These are phyloP conservation scores for Boletus rubropictus DNA, from an alignment of 768 basidiomycete species.

Conservation along the genomic window DNA sequence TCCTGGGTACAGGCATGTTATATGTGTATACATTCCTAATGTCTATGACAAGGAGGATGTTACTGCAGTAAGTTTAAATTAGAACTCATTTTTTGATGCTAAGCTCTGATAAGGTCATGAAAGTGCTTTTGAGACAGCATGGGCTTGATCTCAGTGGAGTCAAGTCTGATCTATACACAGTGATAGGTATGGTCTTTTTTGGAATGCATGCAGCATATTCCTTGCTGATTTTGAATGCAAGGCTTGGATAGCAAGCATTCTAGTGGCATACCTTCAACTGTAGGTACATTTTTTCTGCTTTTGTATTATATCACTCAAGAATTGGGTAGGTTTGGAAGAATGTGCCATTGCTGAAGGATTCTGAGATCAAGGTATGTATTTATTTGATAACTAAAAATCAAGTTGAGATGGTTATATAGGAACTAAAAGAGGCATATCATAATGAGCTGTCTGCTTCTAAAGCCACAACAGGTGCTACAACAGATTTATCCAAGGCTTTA, in stretches of 20 bases:
- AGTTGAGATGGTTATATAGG: slow-evolving; percentile 32
- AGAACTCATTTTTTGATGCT: background rate
- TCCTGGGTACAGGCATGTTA: slow-evolving; percentile 53
- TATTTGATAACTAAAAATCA: background rate
- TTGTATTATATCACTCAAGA: background rate
- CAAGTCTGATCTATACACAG: slow-evolving; percentile 66
- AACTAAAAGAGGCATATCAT: slow-evolving; percentile 58
- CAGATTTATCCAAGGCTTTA: slow-evolving; percentile 16
- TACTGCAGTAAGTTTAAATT: slow-evolving; percentile 38
- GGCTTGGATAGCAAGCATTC: slow-evolving; percentile 74
- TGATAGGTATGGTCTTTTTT: slow-evolving; percentile 39
- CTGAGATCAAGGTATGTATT: slow-evolving; percentile 54
- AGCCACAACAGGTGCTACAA: slow-evolving; percentile 15
- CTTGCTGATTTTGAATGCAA: slow-evolving; percentile 19
- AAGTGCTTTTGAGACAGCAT: slow-evolving; percentile 57
- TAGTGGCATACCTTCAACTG: slow-evolving; percentile 68
- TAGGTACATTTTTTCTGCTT: slow-evolving; percentile 23
- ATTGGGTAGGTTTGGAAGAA: slow-evolving; percentile 63
- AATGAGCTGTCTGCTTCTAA: slow-evolving; percentile 38
- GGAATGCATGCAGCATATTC: too few relatives aligned
- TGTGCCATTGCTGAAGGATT: slow-evolving; percentile 48
- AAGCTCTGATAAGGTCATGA: slow-evolving; percentile 48
- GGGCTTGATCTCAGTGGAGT: slow-evolving; percentile 62
- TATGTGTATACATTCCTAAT: slow-evolving; percentile 68
- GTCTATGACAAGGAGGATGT: slow-evolving; percentile 61